Evolutionary conservation across 345 rosid species (phyloP).

Genomic region (Hirschfeldia incana): DNA sequence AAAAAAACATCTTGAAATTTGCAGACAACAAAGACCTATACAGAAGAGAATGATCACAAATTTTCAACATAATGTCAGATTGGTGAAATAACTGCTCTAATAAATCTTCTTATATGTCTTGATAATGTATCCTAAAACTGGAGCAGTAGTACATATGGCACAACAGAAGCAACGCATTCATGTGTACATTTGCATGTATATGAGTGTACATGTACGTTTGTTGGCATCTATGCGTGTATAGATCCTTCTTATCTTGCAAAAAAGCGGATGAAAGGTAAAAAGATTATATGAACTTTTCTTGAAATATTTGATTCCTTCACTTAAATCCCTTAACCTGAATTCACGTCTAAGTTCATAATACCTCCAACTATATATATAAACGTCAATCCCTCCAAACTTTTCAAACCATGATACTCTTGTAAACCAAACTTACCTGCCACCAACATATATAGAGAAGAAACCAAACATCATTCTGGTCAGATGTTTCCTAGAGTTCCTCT

Average conservation of each 20-base stretch:
- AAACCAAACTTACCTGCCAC: neutral
- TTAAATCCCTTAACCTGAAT: slow-evolving; percentile 19
- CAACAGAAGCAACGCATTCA: neutral
- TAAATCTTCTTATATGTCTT: neutral
- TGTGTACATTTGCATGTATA: slow-evolving; percentile 15
- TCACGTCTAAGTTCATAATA: slow-evolving; percentile 35
- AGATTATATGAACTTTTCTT: slow-evolving; percentile 6
- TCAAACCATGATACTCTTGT: slow-evolving; percentile 10
- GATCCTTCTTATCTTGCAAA: slow-evolving; percentile 12
- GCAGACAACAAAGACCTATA: neutral
- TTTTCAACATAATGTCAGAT: neutral
- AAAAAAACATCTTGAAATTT: neutral
- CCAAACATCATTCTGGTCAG: slow-evolving; percentile 7
- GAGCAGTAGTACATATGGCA: neutral
- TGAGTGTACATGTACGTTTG: slow-evolving; percentile 2
- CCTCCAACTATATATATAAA: slow-evolving; percentile 20
- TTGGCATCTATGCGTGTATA: slow-evolving; percentile 7
- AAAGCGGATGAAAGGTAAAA: slow-evolving; percentile 13
- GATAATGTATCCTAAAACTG: neutral
- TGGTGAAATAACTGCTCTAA: neutral
- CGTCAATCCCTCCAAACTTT: neutral
- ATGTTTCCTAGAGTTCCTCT: slow-evolving; percentile 37
- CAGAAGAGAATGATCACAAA: neutral
- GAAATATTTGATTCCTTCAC: slow-evolving; percentile 12
- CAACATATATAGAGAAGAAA: neutral